Base-by-base conservation (phyloP, 306 rosid species). In the Hippophae gyantsensis region DNA sequence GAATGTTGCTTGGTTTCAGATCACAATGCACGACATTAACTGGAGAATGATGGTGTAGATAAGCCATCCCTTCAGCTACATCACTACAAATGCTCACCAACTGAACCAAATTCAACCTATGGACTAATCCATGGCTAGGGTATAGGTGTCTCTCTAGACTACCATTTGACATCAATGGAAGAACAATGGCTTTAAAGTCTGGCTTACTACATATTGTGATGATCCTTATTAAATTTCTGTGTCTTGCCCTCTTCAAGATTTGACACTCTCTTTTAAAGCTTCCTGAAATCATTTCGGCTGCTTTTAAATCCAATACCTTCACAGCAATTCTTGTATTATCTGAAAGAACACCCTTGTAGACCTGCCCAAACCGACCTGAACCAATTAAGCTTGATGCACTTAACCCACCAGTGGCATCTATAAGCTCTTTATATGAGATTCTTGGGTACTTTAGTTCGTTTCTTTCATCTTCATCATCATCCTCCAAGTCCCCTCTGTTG, bases 1-100 rank as follows among this genome's bases (percentile, higher is more conserved):
- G 85, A 75, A 92, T 92, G 61, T 92, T 92, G 67, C 95, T 92
- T 0, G 99, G 99, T 74, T 92, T 92, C 48, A 92, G 88, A 74
- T 92, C 96, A 58, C 96, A 88, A 66, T 87, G 98, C 46, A 83
- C 92, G 3, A 92, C 87, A 73, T 78, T 76, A 49, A 83, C 78
- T 0, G 88, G 98, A 43, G 95, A 92, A 48, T 83, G 75, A 56
- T 92, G 95, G 71, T 92, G 98, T 58, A 92, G 52, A 72, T 92
- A 92, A 53, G 93, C 82, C 77, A 92, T 63, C 45, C 88, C 98
- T 69, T 92, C 96, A 10, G 96, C 96, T 6, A 92, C 93, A 66
- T 92, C 96, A 45, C 81, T 74, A 65, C 96, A 85, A 38, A 92
- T 87, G 69, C 70, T 83, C 69, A 92, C 88, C 23, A 87, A 5